Evolutionary conservation across 1,284 basidiomycete genomes (phyloP), one percentile per base, ranked within the genome.

Genomic region (Cutaneotrichosporon sp.): DNA sequence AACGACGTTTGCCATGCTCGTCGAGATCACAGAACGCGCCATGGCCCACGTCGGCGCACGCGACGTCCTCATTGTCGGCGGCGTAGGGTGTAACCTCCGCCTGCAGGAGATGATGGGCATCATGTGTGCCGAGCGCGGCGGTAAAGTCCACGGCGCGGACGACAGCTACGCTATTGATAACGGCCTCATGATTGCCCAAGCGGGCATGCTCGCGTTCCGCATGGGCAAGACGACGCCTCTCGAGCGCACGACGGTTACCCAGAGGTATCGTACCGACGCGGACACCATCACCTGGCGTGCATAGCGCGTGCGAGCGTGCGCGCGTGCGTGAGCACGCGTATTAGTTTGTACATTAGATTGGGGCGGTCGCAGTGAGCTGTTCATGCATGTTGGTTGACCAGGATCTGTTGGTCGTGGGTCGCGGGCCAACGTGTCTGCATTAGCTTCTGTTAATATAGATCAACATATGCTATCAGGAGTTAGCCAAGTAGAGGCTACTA

Each of bases 141-240:
- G 94, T 0, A 82, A 81, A 46, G 86, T 98, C 8, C 98, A 97
- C 74, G 91, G 92, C 0, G 98, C 90, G 0, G 96, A 99, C 73
- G 93, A 97, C 76, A 53, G 47, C 51, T 97, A 96, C 75, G 97
- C 94, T 74, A 97, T 99, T 59, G 96, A 99, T 75, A 99, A 99
- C 67, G 96, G 96, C 3, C 94, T 98, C 67, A 99, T 99, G 96
- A 98, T 99, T 53, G 96, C 96, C 1, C 96, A 99, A 73, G 96
- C 96, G 2, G 94, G 94, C 22, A 78, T 99, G 44, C 79, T 99
- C 36, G 85, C 86, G 54, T 90, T 84, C 73, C 81, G 96, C 7
- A 97, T 96, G 91, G 94, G 94, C n/a, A 80, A 84, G 60, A 75
- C 76, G 43, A 96, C 90, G 1, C 81, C 86, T 3, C 67, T 97